Evolutionary conservation across 1,139 yeast species (phyloP).

Genomic region (Blastobotrys aristatus): DNA sequence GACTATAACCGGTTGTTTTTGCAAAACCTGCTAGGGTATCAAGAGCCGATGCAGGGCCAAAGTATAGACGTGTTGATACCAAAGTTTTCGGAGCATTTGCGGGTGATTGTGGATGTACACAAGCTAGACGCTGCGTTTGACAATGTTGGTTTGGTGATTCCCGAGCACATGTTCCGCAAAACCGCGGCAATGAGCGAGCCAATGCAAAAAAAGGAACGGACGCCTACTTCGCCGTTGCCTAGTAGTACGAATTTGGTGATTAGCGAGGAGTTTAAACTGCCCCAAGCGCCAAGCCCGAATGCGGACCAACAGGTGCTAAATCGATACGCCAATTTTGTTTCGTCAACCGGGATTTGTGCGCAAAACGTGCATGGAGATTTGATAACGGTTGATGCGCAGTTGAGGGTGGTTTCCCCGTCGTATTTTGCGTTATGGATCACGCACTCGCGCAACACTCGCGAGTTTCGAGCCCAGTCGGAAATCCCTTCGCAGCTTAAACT

Average conservation of each 20-base stretch:
- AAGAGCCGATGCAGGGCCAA: slow-evolving; percentile 42
- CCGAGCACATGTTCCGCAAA: slow-evolving; percentile 84
- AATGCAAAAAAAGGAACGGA: background rate
- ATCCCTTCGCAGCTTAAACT: slow-evolving; percentile 57
- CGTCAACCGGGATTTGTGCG: slow-evolving; percentile 53
- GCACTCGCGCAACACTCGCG: slow-evolving; percentile 45
- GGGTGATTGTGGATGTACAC: slow-evolving; percentile 39
- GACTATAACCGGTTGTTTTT: slow-evolving; percentile 78
- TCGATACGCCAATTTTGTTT: slow-evolving; percentile 19
- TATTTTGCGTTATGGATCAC: slow-evolving; percentile 81
- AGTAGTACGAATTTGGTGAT: slow-evolving; percentile 2
- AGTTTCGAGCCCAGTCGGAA: slow-evolving; percentile 19
- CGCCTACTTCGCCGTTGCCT: slow-evolving; percentile 7
- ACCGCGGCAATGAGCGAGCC: slow-evolving; percentile 30
- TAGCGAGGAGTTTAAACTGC: slow-evolving; percentile 1
- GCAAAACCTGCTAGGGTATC: slow-evolving; percentile 70
- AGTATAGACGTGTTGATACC: slow-evolving; percentile 61
- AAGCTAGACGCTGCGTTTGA: slow-evolving; percentile 12
- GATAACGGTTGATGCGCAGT: slow-evolving; percentile 69
- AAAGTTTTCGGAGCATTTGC: slow-evolving; percentile 51
- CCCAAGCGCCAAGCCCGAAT: slow-evolving; percentile 6
- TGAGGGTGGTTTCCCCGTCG: slow-evolving; percentile 60
- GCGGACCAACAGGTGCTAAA: slow-evolving; percentile 15
- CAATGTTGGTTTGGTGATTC: slow-evolving; percentile 59
- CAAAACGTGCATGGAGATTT: slow-evolving; percentile 63